Evolutionary conservation across 345 rosid species (phyloP), one percentile per base, ranked within the genome.

Genomic region (Arabis alpina): DNA sequence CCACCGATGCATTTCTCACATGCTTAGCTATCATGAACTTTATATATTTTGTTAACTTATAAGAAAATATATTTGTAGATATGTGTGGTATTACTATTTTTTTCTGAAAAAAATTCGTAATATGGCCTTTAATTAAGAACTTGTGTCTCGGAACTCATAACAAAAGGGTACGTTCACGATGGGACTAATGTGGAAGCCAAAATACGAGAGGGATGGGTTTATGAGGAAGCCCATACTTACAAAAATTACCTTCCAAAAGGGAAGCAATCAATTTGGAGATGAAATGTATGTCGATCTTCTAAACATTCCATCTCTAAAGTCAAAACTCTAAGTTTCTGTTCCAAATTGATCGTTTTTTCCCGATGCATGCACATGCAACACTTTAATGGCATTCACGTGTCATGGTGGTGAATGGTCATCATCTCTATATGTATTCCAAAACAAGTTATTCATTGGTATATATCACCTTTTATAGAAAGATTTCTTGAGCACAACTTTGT

Each of bases 301-400:
- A 19, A 50, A 76, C 65, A 68, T 68, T 76, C 66, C 79, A 68
- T 68, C 53, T 68, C 42, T 19, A 54, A 69, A 75, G 74, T 75
- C 70, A 69, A 76, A 75, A 69, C 71, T 71, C 75, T 76, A 56
- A 76, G 70, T 70, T 76, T 70, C 79, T 48, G 79, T 64, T 76
- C 79, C 79, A 57, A 62, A 28, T 49, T 56, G 54, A 55, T 76
- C 32, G 57, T 57, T 76, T 62, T 68, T 54, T 14, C 79, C 75
- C 75, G 54, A 76, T 63, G 75, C 71, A 62, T 76, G 75, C 70
- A 69, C 75, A 69, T 76, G 75, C 71, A 69, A 48, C 24, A 6
- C 41, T 68, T 62, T 32, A 55, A 69, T 49, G 62, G 54, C 61
- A 40, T 70, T 69, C 75, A 76, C 75, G 66, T 70, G 79, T 56